Base-by-base conservation (phyloP, 805 yeast species). In the Cyberlindnera americana region DNA sequence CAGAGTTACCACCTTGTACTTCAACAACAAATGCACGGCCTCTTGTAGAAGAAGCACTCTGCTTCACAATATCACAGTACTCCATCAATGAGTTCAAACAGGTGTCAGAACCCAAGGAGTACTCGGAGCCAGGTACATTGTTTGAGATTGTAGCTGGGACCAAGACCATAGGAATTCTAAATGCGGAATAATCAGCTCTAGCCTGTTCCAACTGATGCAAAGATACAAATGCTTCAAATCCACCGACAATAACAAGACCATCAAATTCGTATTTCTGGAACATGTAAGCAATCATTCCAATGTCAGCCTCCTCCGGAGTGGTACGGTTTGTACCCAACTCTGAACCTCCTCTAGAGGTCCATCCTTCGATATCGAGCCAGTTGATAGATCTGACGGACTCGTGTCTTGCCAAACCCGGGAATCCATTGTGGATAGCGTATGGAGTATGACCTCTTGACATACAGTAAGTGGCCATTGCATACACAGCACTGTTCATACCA, bases 251-350 rank as follows among this genome's bases (percentile, higher is more conserved):
- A 46, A 93, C 75, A 48, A 91, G 73, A 28, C 98, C 99, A 58
- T 93, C 93, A 58, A 93, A 79, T 42, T 76, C 68, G 62, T 81
- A 82, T 65, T 88, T 88, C 62, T 91, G 95, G 73, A 93, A 82
- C 62, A 90, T 86, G 67, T 80, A 91, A 3, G 99, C 96, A 53
- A 90, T 80, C 60, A 87, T 77, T 38, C 99, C 99, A 52, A 87
- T 65, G 62, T 91, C 97, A 10, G 29, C 29, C n/a, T 33, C 35
- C 18, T 22, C 26, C 69, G 64, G 27, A 72, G 69, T 17, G 98
- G 99, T 25, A 88, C 99, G 77, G 72, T 93, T 93, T 23, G 99
- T 93, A 53, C 99, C 99, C 47, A 93, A 81, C 60, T 90, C 97
- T 21, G 96, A 87, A 22, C 99, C 99, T 56, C 99, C 99, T 45